phyloP scores from a whole-genome alignment of 441 rosid genomes.

The Sinapis alba region DNA sequence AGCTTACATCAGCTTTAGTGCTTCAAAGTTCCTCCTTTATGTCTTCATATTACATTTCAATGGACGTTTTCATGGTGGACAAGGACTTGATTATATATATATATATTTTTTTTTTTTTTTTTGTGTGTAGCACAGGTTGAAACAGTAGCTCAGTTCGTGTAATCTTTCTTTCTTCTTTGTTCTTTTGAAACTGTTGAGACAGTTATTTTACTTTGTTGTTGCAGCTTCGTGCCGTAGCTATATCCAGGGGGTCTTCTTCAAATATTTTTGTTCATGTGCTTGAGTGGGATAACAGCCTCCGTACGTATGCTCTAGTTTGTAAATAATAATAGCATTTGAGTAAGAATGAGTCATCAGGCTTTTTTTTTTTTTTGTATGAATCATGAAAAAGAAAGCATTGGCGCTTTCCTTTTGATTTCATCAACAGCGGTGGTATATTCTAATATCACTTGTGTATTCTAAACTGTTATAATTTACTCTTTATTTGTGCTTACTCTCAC shows the following conservation, averaged over 20 bases:
- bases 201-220: constrained; percentile 36
- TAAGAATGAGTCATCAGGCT: background rate
- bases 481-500: constrained; percentile 9
- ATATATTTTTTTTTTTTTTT: no score
- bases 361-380: no score
- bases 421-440: constrained; percentile 88
- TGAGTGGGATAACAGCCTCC: no score
- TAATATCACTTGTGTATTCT: constrained; percentile 19
- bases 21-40: constrained; percentile 6
- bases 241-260: constrained; percentile 95
- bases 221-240: constrained; percentile 97
- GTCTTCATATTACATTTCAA: background rate
- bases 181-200: constrained; percentile 14
- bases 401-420: constrained; percentile 89
- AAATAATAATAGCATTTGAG: background rate
- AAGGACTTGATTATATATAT: constrained; percentile 26
- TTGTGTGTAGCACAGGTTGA: constrained; percentile 66
- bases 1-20: constrained; percentile 43
- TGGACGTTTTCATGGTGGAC: background rate
- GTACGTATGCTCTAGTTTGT: no score
- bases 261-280: constrained; percentile 88
- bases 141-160: constrained; percentile 98
- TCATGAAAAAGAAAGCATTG: no score
- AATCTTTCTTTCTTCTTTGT: constrained; percentile 61
- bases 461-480: background rate